These are phyloP conservation scores for Santalum album DNA, from an alignment of 164 flowering plant species.

Conservation along the genomic window DNA sequence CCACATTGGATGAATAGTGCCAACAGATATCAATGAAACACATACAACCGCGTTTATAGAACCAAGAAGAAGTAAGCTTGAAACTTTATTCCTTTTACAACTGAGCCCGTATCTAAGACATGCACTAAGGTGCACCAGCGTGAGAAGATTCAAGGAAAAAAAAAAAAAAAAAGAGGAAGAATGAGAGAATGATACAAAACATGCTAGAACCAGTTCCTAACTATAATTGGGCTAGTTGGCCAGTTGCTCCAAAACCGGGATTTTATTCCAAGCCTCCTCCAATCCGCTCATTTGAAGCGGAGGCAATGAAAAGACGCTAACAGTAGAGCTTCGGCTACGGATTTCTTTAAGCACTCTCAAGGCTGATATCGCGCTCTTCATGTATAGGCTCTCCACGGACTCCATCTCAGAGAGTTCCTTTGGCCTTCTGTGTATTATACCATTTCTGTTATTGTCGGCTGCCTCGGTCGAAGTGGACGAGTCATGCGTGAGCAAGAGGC, in stretches of 20 bases:
- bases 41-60: no score
- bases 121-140: no score
- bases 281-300: conserved; percentile 45
- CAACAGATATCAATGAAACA: no score
- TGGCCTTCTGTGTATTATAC: conserved; percentile 21
- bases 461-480: conserved; percentile 13
- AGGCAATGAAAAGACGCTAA: conserved; percentile 64
- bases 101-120: no score
- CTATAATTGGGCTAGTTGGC: conserved; percentile 19
- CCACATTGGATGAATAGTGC: no score
- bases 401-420: conserved; percentile 54
- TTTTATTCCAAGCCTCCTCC: conserved; percentile 56
- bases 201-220: no score
- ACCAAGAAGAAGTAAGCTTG: no score
- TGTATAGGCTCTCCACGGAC: conserved; percentile 50
- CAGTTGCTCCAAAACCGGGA: conserved; percentile 47
- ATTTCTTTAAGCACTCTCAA: conserved; percentile 54
- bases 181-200: no score
- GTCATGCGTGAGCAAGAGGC: conserved; percentile 32
- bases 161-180: background rate
- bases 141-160: no score
- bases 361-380: conserved; percentile 61
- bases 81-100: no score
- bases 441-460: conserved; percentile 13
- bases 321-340: conserved; percentile 67